Evolutionary conservation across 192 early-diverging fungal species (phyloP).

Genomic region (Entophlyctis helioformis): DNA sequence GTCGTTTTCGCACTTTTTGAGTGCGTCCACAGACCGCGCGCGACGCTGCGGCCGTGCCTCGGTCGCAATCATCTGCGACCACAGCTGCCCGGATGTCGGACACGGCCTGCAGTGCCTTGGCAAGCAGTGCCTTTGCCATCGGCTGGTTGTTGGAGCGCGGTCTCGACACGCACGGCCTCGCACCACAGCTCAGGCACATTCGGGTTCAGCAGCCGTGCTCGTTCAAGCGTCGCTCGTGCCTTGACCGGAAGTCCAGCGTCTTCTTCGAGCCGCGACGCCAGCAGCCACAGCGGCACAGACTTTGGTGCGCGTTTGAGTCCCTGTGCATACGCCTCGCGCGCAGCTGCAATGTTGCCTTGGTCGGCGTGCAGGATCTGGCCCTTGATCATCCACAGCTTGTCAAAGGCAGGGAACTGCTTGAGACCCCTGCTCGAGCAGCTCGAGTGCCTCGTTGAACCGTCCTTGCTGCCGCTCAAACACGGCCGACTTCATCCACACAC

Average conservation of each 20-base stretch:
- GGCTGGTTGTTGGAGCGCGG: conserved; percentile 54
- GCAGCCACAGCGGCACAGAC: conserved; percentile 67
- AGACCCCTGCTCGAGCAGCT: conserved; percentile 25
- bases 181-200: conserved; percentile 73
- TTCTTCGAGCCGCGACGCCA: conserved; percentile 71
- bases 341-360: conserved; percentile 40
- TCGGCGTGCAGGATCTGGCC: conserved; percentile 64
- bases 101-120: conserved; percentile 93
- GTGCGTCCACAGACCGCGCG: conserved; percentile 74
- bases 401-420: too few relatives aligned
- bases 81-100: conserved; percentile 69
- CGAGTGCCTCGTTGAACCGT: conserved; percentile 49
- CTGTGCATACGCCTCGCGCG: conserved; percentile 59
- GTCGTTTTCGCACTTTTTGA: conserved; percentile 84
- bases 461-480: conserved; percentile 71
- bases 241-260: conserved; percentile 49
- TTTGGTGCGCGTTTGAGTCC: conserved; percentile 70
- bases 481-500: conserved; percentile 94
- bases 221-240: conserved; percentile 74
- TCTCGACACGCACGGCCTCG: conserved; percentile 69
- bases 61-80: conserved; percentile 78
- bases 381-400: conserved; percentile 91
- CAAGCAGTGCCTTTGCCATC: conserved; percentile 61
- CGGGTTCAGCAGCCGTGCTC: conserved; percentile 72
- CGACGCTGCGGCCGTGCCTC: conserved; percentile 82